Conservation (phyloP, 768 basidiomycete genomes). For the Lentinus tigrinus region DNA sequence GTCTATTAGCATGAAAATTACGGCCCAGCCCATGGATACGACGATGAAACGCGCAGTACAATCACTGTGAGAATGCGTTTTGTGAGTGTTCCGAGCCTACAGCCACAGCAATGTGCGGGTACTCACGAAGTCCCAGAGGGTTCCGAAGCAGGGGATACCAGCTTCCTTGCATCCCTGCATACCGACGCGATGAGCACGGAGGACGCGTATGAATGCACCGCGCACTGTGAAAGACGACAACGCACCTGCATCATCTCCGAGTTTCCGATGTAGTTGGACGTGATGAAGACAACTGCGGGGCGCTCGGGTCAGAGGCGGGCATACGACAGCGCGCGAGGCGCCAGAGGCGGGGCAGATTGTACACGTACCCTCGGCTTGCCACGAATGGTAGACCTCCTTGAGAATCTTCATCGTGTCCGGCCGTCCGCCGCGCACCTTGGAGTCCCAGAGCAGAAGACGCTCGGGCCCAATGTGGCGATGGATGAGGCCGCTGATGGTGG, state of each 20-base stretch:
- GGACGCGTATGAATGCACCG: background rate
- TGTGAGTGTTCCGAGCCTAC: background rate
- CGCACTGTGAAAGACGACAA: conserved; percentile 19
- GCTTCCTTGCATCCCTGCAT: conserved; percentile 21
- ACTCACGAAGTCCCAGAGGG: conserved; percentile 33
- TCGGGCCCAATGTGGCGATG: conserved; percentile 70
- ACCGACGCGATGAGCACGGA: conserved; percentile 5
- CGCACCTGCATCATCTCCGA: conserved; percentile 80
- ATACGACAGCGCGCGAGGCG: background rate
- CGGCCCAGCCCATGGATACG: background rate
- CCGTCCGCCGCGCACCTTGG: conserved; percentile 68
- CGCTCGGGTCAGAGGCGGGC: conserved; percentile 1
- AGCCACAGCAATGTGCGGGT: background rate
- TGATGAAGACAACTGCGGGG: conserved; percentile 65
- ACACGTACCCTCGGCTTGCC: conserved; percentile 61
- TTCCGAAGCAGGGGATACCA: conserved; percentile 27
- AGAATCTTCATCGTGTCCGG: conserved; percentile 78
- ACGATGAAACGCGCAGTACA: background rate
- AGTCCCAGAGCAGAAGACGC: conserved; percentile 76
- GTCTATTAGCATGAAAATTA: conserved; percentile 10
- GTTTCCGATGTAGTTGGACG: conserved; percentile 80
- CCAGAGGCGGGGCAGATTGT: background rate
- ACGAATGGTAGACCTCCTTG: conserved; percentile 64
- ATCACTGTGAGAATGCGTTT: conserved; percentile 6
- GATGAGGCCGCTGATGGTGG: conserved; percentile 74